These are phyloP conservation scores for Epichloe elymi DNA, from an alignment of 2,329 filamentous ascomycete species.

Conservation along the genomic window DNA sequence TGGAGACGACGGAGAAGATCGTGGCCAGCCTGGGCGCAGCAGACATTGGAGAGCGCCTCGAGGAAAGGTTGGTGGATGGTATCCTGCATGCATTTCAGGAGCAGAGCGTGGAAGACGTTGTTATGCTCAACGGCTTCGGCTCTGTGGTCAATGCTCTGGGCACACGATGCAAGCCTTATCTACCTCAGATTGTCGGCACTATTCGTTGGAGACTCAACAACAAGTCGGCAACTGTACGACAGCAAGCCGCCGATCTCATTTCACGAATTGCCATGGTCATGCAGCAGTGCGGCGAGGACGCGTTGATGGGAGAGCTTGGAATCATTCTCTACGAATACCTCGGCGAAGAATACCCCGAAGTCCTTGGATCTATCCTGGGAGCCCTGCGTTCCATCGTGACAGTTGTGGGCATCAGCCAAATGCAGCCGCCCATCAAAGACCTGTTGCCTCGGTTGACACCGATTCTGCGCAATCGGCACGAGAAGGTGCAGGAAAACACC, in stretches of 20 bases:
- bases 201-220: slow-evolving; percentile 97
- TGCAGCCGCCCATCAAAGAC: slow-evolving; percentile 97
- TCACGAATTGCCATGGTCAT: slow-evolving; percentile 97
- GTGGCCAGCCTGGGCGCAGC: slow-evolving; percentile 86
- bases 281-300: slow-evolving; percentile 96
- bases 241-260: slow-evolving; percentile 92
- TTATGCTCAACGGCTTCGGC: slow-evolving; percentile 95
- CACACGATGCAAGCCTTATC: slow-evolving; percentile 86
- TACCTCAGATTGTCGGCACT: slow-evolving; percentile 92
- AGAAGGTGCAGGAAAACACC: slow-evolving; percentile 98
- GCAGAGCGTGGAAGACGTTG: slow-evolving; percentile 88
- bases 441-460: slow-evolving; percentile 87
- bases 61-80: slow-evolving; percentile 89
- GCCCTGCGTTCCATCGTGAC: slow-evolving; percentile 93
- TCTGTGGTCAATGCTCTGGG: slow-evolving; percentile 94
- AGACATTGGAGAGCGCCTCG: slow-evolving; percentile 82
- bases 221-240: slow-evolving; percentile 90
- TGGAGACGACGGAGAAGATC: slow-evolving; percentile 95
- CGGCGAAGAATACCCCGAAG: slow-evolving; percentile 96
- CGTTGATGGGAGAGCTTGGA: slow-evolving; percentile 87
- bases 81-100: slow-evolving; percentile 96
- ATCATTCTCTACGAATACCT: slow-evolving; percentile 95
- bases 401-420: slow-evolving; percentile 92
- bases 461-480: slow-evolving; percentile 95
- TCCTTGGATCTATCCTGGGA: slow-evolving; percentile 89